Base-by-base conservation (phyloP, 2,329 filamentous ascomycete species). In the Pleochaeta shiraiana region DNA sequence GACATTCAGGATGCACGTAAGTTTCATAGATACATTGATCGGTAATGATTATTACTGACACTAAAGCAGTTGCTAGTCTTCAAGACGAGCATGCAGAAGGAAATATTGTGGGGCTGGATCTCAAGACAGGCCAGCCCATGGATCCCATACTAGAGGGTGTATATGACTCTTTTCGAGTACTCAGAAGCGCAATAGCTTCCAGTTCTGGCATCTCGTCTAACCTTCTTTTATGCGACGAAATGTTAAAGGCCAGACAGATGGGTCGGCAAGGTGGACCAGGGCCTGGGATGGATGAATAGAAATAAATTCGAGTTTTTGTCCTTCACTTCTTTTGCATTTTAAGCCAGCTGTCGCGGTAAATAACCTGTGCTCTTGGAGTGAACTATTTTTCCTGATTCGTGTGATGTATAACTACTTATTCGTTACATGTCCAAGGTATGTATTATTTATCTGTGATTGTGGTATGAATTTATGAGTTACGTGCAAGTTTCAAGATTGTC, bases 221-320 rank as follows among this genome's bases (percentile, higher is more conserved):
- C 77, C 79, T 98, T 68, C 79, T 98, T 69, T 81, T 98, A 62
- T 98, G 93, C 72, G 93, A 98, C 72, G 93, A 98, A 80, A 81
- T 98, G 79, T 79, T 98, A 71, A 98, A 98, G 81, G 93, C 93
- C 67, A 83, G 93, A 74, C 92, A 98, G 79, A 98, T 98, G 93
- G 86, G 81, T 61, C 78, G 83, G 72, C 76, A 79, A 75, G 79
- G 76, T 45, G 82, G 81, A 26, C 83, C 83, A 1, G 83, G 83
- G 6, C 81, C 82, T 3, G 83, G 82, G 66, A 84, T 84, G 80
- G 83, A 85, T 69, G 82, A 72, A 60, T 73, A 74, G 66, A 68
- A 28, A 63, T n/a, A n/a, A n/a, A n/a, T n/a, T n/a, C n/a, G n/a
- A n/a, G n/a, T n/a, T n/a, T n/a, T n/a, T n/a, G n/a, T n/a, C n/a